phyloP scores from a whole-genome alignment of 805 yeast genomes.

The Debaryomyces tyrocola region DNA sequence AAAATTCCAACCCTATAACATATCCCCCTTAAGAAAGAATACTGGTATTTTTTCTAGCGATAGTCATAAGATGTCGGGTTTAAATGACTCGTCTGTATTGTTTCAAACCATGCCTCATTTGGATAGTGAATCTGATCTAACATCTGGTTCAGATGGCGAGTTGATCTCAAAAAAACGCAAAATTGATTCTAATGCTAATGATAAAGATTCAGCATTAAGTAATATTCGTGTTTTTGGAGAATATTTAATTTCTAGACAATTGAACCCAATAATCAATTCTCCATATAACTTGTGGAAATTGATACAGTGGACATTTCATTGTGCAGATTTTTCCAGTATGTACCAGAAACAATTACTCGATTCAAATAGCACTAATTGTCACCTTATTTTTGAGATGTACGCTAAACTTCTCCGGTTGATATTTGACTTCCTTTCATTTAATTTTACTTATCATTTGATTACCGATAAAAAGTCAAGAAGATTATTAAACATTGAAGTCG shows the following conservation, averaged over 20 bases:
- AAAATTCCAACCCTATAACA: too few species aligned
- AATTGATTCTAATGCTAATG: not conserved
- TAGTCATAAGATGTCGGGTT: not conserved
- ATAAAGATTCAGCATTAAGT: not conserved
- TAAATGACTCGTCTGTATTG: conserved; percentile 7
- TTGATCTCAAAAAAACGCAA: not conserved
- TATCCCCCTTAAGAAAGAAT: too few species aligned
- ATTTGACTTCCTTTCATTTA: conserved; percentile 18
- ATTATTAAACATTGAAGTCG: not conserved
- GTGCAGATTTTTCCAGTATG: conserved; percentile 29
- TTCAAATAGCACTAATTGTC: conserved; percentile 19
- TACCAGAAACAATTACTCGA: conserved; percentile 17
- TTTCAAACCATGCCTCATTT: conserved; percentile 19
- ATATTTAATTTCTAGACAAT: conserved; percentile 18
- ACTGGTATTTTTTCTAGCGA: not conserved
- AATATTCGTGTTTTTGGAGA: conserved; percentile 33
- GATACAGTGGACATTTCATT: conserved; percentile 35
- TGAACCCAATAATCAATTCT: conserved; percentile 18
- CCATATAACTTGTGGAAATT: conserved; percentile 30
- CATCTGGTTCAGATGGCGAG: too few species aligned
- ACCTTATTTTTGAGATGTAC: conserved; percentile 24
- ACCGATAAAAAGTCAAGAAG: not conserved
- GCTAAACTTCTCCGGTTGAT: conserved; percentile 16
- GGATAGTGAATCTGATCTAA: too few species aligned
- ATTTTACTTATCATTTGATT: conserved; percentile 9